These are phyloP conservation scores for Fraxinus americana DNA, from an alignment of 257 asterid genomes.

Conservation along the genomic window DNA sequence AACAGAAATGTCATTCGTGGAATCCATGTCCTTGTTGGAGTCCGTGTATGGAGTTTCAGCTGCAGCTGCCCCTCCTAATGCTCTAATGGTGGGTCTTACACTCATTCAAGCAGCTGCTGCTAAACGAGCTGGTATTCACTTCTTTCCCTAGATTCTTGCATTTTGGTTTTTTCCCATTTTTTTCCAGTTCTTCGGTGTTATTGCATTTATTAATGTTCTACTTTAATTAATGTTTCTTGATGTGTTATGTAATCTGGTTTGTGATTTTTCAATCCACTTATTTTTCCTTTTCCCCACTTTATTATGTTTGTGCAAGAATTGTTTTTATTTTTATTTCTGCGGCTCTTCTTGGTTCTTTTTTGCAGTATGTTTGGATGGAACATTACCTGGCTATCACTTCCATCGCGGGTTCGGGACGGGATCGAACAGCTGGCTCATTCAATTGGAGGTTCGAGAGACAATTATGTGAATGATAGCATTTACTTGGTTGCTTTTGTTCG, in stretches of 20 bases:
- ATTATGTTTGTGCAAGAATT: background rate
- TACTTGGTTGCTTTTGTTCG: background rate
- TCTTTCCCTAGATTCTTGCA: slow-evolving; percentile 12
- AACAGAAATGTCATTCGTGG: slow-evolving; percentile 44
- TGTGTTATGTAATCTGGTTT: background rate
- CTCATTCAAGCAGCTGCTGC: slow-evolving; percentile 81
- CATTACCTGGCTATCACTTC: slow-evolving; percentile 82
- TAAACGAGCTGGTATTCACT: slow-evolving; percentile 70
- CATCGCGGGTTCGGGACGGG: slow-evolving; percentile 78
- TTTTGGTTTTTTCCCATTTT: background rate
- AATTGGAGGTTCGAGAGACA: slow-evolving; percentile 62
- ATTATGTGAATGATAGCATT: slow-evolving; percentile 2
- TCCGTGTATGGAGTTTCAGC: slow-evolving; percentile 52
- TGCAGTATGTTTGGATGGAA: slow-evolving; percentile 91
- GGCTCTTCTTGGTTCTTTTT: slow-evolving; percentile 9
- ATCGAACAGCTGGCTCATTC: slow-evolving; percentile 75
- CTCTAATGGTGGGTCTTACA: slow-evolving; percentile 70
- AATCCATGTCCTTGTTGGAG: slow-evolving; percentile 39
- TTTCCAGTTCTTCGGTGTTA: background rate
- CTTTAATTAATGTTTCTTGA: background rate
- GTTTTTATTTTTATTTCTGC: background rate
- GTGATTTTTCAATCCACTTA: slow-evolving; percentile 10
- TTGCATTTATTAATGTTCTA: background rate
- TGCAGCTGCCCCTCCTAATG: slow-evolving; percentile 39
- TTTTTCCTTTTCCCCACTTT: background rate